Percentiles rank a stretch among this genome's conserved stretches.
Conservation (phyloP, 345 rosid genomes). For the Gossypioides kirkii region DNA sequence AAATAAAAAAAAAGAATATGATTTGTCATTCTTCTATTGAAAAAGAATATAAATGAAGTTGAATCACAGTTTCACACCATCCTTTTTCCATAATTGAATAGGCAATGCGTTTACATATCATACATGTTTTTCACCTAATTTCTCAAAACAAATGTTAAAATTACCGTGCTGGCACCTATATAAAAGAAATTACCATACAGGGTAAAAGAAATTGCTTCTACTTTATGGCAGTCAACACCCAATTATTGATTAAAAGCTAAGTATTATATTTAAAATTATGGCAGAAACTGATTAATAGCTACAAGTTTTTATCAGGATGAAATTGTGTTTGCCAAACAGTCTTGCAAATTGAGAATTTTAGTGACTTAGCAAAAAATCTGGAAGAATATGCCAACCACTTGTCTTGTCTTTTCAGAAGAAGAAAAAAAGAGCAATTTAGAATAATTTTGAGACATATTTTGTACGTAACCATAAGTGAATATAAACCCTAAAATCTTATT, state of each 20-base stretch:
- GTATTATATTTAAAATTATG: no score
- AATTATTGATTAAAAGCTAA: no score
- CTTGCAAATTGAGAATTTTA: neutral
- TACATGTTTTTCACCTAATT: neutral
- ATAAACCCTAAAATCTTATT: slow-evolving; percentile 17
- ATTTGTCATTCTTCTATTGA: no score
- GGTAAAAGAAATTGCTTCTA: neutral
- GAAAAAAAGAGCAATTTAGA: neutral
- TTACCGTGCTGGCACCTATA: neutral
- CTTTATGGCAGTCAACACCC: no score
- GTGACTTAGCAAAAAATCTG: neutral
- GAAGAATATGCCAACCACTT: slow-evolving; percentile 17
- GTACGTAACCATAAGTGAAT: slow-evolving; percentile 7
- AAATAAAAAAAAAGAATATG: no score
- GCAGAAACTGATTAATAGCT: no score
- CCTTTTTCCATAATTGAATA: no score
- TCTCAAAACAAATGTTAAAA: neutral
- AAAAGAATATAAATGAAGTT: no score
- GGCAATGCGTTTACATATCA: neutral
- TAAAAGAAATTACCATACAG: neutral
- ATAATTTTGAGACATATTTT: neutral
- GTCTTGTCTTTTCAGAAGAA: slow-evolving; percentile 2
- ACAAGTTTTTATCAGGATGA: no score
- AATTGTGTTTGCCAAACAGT: slow-evolving; percentile 7
- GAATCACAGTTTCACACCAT: no score